Base-by-base conservation (phyloP, 192 early-diverging fungal genomes). In the Mortierella hygrophila region DNA sequence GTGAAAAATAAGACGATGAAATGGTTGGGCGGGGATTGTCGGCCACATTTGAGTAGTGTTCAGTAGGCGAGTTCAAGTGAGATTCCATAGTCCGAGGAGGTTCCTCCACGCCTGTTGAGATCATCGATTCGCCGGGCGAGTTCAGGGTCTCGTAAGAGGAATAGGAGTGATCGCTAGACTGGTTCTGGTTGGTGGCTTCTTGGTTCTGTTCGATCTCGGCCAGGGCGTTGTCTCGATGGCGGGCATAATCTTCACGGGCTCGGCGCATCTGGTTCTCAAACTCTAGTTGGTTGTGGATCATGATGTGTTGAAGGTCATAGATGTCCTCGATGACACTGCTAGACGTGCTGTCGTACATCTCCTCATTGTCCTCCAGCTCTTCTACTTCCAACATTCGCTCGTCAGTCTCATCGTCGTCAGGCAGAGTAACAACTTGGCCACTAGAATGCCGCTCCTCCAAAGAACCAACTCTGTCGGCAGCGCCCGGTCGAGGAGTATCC, bases 1-100 rank as follows among this genome's bases (percentile, higher is more conserved):
- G 74, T 6, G 81, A 78, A 52, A 83, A 83, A 47, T 83, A 83
- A 21, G 82, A 84, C 11, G 82, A 74, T 4, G 82, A 84, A 4
- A 84, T 84, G 55, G 72, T 73, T 21, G 75, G 76, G 2, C 75
- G 47, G 18, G 76, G 82, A 3, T 77, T 41, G 70, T 42, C 42
- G 32, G 11, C 69, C 42, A n/a, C 2, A 15, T 65, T 32, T 8
- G 29, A 65, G 29, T 65, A 65, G 10, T 65, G 26, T 32, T 65
- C 60, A 11, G 29, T 29, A 0, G 60, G 9, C 1, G 60, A 65
- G 3, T 35, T 29, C 3, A 29, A 1, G 11, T 29, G 60, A 13
- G 60, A 13, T 29, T 32, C 29, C 3, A 32, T 26, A 15, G 29
- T 65, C 60, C 26, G 60, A 29, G 11, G 32, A 7, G 60, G 32